Base-by-base conservation (phyloP, 495 filamentous ascomycete genomes). In the Jackrogersella minutella region DNA sequence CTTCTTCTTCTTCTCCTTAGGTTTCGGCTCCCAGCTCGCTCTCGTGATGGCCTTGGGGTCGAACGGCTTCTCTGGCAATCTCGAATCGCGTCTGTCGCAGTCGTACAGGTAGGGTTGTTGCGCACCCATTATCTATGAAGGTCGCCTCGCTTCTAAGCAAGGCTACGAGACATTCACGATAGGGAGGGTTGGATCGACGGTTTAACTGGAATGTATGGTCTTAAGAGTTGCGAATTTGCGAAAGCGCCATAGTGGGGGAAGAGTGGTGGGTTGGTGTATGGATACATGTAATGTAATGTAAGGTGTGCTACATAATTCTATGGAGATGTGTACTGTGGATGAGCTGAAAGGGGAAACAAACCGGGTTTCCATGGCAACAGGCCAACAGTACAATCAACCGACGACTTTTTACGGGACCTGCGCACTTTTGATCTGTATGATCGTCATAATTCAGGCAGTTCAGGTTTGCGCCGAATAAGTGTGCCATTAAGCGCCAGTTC, bases 21-120 rank as follows among this genome's bases (percentile, higher is more conserved):
- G 73, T 61, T 83, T 82, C 13, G 78, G 81, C 63, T 84, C 77
- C 69, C 79, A 87, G 75, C 89, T 92, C 58, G 90, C 89, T 74
- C 90, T 82, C 7, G 92, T 91, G 31, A 90, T 86, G 55, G 89
- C 88, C 71, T 92, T 95, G 11, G 93, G 93, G 70, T 97, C 91
- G 78, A 95, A 97, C 0, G 74, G 71, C 6, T 77, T 80, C 31
- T 90, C 81, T 64, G 83, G 73, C 73, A 77, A 53, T 79, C 82
- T 60, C 65, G 76, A 75, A 37, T 85, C 78, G 46, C 68, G 70
- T 52, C 62, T 72, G 40, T 82, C 76, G 30, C 77, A 74, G 69
- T 88, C 85, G 78, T 96, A 96, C 77, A 96, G 80, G 81, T 89
- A 96, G 54, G 93, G 93, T 79, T 84, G 87, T 53, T 84, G 79